phyloP scores from a whole-genome alignment of 305 asterid genomes.

The Solanum hybrid region DNA sequence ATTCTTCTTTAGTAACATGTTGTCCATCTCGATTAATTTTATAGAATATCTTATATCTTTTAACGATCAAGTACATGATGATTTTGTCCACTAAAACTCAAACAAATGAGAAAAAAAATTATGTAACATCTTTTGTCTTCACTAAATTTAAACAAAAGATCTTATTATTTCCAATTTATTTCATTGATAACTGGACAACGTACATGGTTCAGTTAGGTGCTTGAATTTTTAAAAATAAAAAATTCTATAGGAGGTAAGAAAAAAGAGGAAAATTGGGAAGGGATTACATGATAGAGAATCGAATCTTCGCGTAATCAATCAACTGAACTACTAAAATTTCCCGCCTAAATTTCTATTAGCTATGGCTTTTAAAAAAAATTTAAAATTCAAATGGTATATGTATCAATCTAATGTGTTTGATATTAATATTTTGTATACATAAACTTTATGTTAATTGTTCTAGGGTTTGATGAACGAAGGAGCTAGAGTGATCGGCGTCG shows the following conservation, averaged over 20 bases:
- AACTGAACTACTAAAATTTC: background rate
- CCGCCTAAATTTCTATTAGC: background rate
- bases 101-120: background rate
- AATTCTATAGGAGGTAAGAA: background rate
- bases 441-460: background rate
- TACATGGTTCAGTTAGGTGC: background rate
- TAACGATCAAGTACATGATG: background rate
- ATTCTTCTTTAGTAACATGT: background rate
- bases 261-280: background rate
- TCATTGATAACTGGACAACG: background rate
- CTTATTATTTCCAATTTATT: background rate
- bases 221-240: too few relatives aligned
- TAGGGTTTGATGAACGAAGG: slow-evolving; percentile 38
- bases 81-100: background rate
- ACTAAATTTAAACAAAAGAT: background rate
- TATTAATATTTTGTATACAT: background rate
- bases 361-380: too few relatives aligned
- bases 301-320: background rate
- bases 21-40: background rate
- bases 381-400: background rate
- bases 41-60: too few relatives aligned
- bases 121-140: background rate
- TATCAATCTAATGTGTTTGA: background rate
- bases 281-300: background rate
- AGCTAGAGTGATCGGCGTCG: slow-evolving; percentile 29